A percentile compares a stretch with the other conserved stretches of the same genome.
Conservation (phyloP, 2,329 filamentous ascomycete genomes). For the Clonostachys rosea region DNA sequence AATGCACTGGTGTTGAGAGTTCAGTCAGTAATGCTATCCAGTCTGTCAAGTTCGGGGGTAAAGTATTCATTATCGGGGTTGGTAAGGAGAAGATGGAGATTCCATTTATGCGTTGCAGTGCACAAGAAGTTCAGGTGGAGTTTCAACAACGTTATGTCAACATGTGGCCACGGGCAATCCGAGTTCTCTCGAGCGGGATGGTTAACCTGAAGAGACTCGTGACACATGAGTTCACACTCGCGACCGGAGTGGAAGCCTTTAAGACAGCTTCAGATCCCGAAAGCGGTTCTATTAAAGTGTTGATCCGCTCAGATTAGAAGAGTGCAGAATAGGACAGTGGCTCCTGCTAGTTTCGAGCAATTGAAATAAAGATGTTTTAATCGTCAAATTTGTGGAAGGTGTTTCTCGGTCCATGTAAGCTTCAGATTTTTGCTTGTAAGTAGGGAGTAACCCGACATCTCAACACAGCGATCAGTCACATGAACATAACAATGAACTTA, state of each 20-base stretch:
- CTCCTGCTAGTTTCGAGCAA: too few relatives aligned
- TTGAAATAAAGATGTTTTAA: too few relatives aligned
- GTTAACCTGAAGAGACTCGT: constrained; percentile 78
- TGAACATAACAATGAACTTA: too few relatives aligned
- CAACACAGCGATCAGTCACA: too few relatives aligned
- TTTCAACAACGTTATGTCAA: constrained; percentile 97
- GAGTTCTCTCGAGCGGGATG: constrained; percentile 78
- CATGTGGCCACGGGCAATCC: constrained; percentile 92
- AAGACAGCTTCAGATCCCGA: constrained; percentile 82
- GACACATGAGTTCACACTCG: constrained; percentile 83
- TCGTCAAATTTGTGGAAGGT: too few relatives aligned
- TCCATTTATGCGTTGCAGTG: constrained; percentile 73
- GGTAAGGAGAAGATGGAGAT: constrained; percentile 83
- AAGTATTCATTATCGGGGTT: constrained; percentile 61
- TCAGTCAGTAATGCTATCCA: constrained; percentile 56
- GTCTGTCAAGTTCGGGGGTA: constrained; percentile 51
- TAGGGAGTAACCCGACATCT: too few relatives aligned
- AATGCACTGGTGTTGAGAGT: constrained; percentile 64
- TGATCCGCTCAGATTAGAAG: constrained; percentile 52
- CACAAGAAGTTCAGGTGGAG: constrained; percentile 88
- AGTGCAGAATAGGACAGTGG: too few relatives aligned
- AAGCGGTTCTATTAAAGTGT: constrained; percentile 96
- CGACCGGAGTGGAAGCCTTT: constrained; percentile 87
- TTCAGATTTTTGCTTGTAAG: too few relatives aligned
- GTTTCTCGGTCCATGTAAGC: too few relatives aligned